Percentiles rank a stretch among this genome's conserved stretches.
phyloP scores from a whole-genome alignment of 2,329 filamentous ascomycete genomes.

The Tolypocladium endophyticum region DNA sequence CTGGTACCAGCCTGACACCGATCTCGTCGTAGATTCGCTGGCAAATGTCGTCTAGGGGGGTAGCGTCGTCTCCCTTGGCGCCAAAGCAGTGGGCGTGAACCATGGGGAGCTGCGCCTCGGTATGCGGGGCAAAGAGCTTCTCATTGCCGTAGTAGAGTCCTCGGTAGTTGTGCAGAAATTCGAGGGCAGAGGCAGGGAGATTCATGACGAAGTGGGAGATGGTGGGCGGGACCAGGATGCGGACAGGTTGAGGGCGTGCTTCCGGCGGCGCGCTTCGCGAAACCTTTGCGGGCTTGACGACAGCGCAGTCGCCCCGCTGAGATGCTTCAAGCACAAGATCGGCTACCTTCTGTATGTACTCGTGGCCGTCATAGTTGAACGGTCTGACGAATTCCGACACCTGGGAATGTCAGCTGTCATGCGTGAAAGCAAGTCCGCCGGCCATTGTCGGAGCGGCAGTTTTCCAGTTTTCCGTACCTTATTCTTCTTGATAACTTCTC shows the following conservation, averaged over 20 bases:
- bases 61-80: constrained; percentile 66
- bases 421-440: neutral
- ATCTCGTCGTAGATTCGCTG: constrained; percentile 29
- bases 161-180: constrained; percentile 58
- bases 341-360: constrained; percentile 66
- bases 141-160: constrained; percentile 71
- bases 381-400: constrained; percentile 60
- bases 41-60: constrained; percentile 41
- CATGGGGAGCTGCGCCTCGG: constrained; percentile 56
- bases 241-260: constrained; percentile 24
- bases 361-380: constrained; percentile 72
- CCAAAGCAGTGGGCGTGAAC: constrained; percentile 95
- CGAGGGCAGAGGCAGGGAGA: constrained; percentile 78
- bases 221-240: constrained; percentile 53
- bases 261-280: constrained; percentile 26
- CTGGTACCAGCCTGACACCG: constrained; percentile 28
- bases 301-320: constrained; percentile 39
- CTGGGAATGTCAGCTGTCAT: constrained; percentile 18
- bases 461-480: constrained; percentile 45
- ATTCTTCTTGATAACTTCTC: constrained; percentile 62
- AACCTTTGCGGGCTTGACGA: constrained; percentile 32
- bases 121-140: constrained; percentile 51
- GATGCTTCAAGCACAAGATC: constrained; percentile 45
- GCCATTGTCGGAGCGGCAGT: neutral
- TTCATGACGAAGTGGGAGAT: constrained; percentile 99